These are phyloP conservation scores for Usnea hakonensis DNA, from an alignment of 495 filamentous ascomycete species.

Conservation along the genomic window DNA sequence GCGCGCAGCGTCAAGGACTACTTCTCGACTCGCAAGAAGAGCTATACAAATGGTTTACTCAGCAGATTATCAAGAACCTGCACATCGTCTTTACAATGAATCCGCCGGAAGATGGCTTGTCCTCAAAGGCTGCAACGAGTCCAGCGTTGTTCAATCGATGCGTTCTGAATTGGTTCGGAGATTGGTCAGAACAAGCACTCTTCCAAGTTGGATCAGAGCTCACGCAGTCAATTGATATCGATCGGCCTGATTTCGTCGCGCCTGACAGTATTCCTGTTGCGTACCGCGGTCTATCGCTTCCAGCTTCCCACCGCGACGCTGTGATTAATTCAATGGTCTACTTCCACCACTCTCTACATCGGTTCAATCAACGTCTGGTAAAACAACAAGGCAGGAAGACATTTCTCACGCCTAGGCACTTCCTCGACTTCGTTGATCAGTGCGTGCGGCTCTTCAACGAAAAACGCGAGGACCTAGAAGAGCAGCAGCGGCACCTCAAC, in stretches of 20 bases:
- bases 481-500: constrained; percentile 96
- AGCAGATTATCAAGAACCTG: constrained; percentile 97
- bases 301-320: constrained; percentile 79
- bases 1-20: constrained; percentile 89
- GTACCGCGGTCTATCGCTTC: constrained; percentile 75
- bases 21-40: constrained; percentile 96
- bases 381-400: constrained; percentile 88
- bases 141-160: constrained; percentile 98
- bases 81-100: constrained; percentile 99
- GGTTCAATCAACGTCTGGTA: constrained; percentile 78
- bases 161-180: constrained; percentile 98
- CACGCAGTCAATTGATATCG: constrained; percentile 90
- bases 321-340: constrained; percentile 98
- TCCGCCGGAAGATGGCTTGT: constrained; percentile 90
- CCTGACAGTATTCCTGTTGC: constrained; percentile 88
- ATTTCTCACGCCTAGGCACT: constrained; percentile 92
- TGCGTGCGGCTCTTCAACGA: constrained; percentile 97
- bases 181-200: constrained; percentile 98
- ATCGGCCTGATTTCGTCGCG: constrained; percentile 73
- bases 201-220: constrained; percentile 97
- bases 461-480: constrained; percentile 95
- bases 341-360: constrained; percentile 87
- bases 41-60: constrained; percentile 99
- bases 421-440: constrained; percentile 95
- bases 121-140: constrained; percentile 92